phyloP scores from a whole-genome alignment of 2,329 filamentous ascomycete genomes.

The Aureobasidium pullulans region DNA sequence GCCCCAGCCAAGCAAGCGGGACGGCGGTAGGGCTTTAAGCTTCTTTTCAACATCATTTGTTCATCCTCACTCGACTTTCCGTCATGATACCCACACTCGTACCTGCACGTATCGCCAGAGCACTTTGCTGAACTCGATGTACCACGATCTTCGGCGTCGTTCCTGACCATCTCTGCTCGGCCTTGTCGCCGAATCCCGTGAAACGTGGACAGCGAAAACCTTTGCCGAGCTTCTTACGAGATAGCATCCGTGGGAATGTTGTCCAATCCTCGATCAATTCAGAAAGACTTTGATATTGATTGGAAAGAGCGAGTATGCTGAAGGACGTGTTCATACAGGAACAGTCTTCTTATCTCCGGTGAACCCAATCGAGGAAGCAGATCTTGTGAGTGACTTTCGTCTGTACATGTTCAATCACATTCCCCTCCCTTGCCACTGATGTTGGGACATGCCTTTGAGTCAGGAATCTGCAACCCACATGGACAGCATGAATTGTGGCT shows the following conservation, averaged over 20 bases:
- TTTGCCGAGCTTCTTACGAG: background rate
- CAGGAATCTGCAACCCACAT: background rate
- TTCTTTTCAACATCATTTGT: constrained; percentile 4
- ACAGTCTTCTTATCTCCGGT: too few relatives aligned
- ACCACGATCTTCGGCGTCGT: background rate
- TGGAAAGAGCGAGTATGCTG: too few relatives aligned
- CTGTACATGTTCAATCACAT: background rate
- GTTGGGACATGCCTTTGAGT: background rate
- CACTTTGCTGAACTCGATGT: background rate
- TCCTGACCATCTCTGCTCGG: background rate
- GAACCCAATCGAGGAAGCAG: background rate
- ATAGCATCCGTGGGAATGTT: too few relatives aligned
- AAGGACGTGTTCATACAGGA: too few relatives aligned
- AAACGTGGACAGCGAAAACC: background rate
- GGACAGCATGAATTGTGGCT: background rate
- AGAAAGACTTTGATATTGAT: too few relatives aligned
- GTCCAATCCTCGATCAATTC: too few relatives aligned
- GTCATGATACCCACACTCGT: constrained; percentile 10
- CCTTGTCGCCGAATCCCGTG: background rate
- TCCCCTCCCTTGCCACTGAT: background rate
- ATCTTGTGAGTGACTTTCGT: background rate
- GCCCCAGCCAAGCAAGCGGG: background rate
- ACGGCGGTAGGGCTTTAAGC: background rate
- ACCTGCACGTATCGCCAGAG: background rate
- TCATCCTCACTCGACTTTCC: background rate